These are phyloP conservation scores for Saprolegnia diclina DNA, from an alignment of 352 stramenopile genomes.

Conservation along the genomic window DNA sequence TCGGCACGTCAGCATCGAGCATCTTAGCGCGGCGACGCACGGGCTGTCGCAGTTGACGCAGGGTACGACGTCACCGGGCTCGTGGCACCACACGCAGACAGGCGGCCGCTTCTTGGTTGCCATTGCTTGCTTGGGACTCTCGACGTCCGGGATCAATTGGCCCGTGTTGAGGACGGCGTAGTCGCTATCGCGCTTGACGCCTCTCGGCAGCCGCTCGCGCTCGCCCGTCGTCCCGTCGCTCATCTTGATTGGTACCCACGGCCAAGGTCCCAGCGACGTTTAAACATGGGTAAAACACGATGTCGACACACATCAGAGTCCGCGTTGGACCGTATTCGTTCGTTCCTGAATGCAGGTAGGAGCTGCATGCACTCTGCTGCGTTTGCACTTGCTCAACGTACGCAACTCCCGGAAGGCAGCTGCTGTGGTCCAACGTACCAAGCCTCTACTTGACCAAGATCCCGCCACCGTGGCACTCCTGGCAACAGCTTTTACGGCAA, in stretches of 20 bases:
- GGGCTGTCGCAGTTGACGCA: conserved; percentile 8
- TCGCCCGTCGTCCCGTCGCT: background rate
- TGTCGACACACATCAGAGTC: background rate
- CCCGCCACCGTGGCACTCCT: no score
- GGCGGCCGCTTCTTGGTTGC: background rate
- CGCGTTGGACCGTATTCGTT: no score
- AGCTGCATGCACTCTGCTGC: no score
- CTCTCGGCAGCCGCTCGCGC: background rate
- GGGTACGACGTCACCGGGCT: background rate
- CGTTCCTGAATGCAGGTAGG: no score
- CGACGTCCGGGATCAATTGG: conserved; percentile 17
- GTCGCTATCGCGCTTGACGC: conserved; percentile 18
- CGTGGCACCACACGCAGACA: background rate
- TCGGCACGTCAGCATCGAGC: no score
- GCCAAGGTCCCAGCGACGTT: no score
- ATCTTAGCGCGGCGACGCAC: background rate
- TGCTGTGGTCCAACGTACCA: no score
- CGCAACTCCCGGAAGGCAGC: no score
- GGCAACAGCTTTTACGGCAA: no score
- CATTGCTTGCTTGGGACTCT: background rate
- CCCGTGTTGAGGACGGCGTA: conserved; percentile 26
- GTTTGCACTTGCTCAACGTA: no score
- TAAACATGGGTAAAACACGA: background rate
- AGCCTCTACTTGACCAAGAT: no score
- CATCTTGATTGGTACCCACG: conserved; percentile 6